Evolutionary conservation across 768 basidiomycete species (phyloP).

Genomic region (Coprinopsis sp.): DNA sequence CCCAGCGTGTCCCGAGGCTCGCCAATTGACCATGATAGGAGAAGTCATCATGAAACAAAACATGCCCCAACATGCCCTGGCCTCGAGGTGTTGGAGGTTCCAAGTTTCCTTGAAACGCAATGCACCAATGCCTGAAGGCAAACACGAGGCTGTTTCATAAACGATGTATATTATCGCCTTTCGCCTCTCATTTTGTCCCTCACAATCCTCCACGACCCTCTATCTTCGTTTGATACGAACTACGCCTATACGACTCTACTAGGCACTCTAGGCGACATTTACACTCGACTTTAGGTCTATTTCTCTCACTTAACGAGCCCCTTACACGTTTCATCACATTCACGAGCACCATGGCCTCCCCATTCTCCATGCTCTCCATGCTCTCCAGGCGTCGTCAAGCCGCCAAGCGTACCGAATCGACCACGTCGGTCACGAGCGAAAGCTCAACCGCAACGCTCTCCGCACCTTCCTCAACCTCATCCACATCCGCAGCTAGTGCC

Average conservation of each 20-base stretch:
- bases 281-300: background rate
- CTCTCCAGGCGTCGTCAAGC: conserved; percentile 9
- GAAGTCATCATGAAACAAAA: no score
- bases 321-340: no score
- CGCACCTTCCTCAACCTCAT: background rate
- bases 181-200: background rate
- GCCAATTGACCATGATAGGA: no score
- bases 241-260: background rate
- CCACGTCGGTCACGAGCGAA: background rate
- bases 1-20: no score
- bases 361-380: conserved; percentile 16
- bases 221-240: conserved; percentile 3
- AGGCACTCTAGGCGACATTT: no score
- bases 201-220: background rate
- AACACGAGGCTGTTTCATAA: no score
- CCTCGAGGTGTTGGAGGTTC: no score
- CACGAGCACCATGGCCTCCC: conserved; percentile 13
- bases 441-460: background rate
- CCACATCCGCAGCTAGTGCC: background rate
- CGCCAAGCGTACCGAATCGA: conserved; percentile 1
- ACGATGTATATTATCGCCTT: no score
- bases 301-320: background rate
- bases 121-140: no score
- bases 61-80: no score
- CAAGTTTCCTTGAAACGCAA: no score